Percentiles rank a stretch among this genome's conserved stretches.
phyloP scores from a whole-genome alignment of 2,329 filamentous ascomycete genomes.

The Emericellopsis cladophorae region DNA sequence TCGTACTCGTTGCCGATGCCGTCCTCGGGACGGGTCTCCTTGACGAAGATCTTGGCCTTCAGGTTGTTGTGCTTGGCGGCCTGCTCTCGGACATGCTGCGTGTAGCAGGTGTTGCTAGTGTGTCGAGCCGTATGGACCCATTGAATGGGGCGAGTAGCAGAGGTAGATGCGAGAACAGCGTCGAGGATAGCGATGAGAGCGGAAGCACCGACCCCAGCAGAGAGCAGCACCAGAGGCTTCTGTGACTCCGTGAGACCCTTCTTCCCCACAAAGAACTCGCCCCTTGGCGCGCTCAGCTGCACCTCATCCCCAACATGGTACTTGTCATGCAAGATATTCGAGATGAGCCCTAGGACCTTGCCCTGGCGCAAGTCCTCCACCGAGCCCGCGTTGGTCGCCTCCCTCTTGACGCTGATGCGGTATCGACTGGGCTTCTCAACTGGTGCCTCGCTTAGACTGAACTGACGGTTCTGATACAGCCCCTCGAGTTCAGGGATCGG shows the following conservation, averaged over 20 bases:
- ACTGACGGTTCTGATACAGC: constrained; percentile 61
- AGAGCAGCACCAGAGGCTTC: constrained; percentile 51
- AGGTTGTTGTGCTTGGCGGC: constrained; percentile 20
- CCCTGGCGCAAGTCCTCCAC: constrained; percentile 18
- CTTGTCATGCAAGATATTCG: constrained; percentile 36
- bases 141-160: constrained; percentile 32
- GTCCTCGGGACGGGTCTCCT: constrained; percentile 28
- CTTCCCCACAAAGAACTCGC: constrained; percentile 48
- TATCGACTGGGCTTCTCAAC: constrained; percentile 41
- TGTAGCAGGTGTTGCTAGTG: constrained; percentile 41
- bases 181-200: constrained; percentile 55
- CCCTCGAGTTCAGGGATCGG: constrained; percentile 44
- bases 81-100: constrained; percentile 29
- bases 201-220: constrained; percentile 56
- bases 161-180: constrained; percentile 23
- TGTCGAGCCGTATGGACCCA: constrained; percentile 51
- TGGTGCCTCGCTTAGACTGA: constrained; percentile 54
- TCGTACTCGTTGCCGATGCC: constrained; percentile 43
- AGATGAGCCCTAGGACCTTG: constrained; percentile 32
- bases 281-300: constrained; percentile 41
- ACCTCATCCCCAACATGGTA: constrained; percentile 38
- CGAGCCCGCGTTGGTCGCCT: constrained; percentile 23
- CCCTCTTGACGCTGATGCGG: constrained; percentile 64
- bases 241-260: constrained; percentile 23
- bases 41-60: constrained; percentile 42